Percentiles rank a stretch among this genome's conserved stretches.
phyloP scores from a whole-genome alignment of 2,329 filamentous ascomycete species.

The Dryadomyces quercus-mongolicae region DNA sequence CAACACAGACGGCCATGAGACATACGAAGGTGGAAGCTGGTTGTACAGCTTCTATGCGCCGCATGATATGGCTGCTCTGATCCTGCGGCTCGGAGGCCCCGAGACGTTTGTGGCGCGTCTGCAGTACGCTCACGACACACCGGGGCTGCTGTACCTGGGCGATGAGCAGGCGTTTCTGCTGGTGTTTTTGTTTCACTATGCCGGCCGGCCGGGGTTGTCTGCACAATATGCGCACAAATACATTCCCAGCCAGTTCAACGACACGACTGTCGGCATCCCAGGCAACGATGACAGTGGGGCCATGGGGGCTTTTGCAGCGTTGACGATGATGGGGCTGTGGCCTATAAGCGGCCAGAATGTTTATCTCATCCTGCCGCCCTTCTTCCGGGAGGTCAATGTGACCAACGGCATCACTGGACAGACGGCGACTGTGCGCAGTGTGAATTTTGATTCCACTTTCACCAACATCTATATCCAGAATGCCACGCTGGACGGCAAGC shows the following conservation, averaged over 20 bases:
- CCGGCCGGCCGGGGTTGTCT: conserved; percentile 39
- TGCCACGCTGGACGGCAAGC: conserved; percentile 39
- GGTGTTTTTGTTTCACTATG: conserved; percentile 47
- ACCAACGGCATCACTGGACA: conserved; percentile 34
- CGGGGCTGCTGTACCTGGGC: conserved; percentile 15
- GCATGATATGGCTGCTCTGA: conserved; percentile 12
- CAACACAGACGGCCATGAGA: conserved; percentile 50
- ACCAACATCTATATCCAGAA: conserved; percentile 6
- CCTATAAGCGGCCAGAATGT: conserved; percentile 44
- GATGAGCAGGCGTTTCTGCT: conserved; percentile 40
- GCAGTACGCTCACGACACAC: conserved; percentile 16
- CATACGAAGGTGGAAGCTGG: conserved; percentile 61
- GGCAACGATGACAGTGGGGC: conserved; percentile 50
- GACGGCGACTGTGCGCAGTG: conserved; percentile 36
- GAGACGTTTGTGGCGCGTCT: conserved; percentile 12
- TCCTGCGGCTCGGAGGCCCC: conserved; percentile 17
- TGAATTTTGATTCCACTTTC: conserved; percentile 39
- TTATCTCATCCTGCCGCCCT: conserved; percentile 45
- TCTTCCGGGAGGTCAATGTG: conserved; percentile 40
- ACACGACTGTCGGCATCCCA: conserved; percentile 40
- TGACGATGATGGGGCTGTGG: conserved; percentile 45
- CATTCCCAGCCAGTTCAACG: conserved; percentile 49
- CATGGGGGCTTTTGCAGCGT: conserved; percentile 41
- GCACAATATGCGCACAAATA: conserved; percentile 41
- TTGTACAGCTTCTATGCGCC: conserved; percentile 25